Evolutionary conservation across 352 stramenopile genomes (phyloP), one percentile per base, ranked within the genome.

Genomic region (Saprolegnia parasitica): DNA sequence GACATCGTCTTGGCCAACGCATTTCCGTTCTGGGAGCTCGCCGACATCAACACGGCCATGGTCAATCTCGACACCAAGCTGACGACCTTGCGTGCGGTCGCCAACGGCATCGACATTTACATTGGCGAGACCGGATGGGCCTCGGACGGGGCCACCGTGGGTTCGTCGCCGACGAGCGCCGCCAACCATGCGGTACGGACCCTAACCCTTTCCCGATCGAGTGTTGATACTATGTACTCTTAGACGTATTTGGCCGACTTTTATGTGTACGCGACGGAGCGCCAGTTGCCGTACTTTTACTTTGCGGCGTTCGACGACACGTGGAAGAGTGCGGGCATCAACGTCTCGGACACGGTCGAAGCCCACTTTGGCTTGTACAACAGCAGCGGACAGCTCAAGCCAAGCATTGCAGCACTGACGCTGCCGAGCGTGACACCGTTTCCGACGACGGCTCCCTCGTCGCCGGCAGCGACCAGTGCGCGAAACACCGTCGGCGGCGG

Each of bases 221-320:
- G n/a, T n/a, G n/a, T n/a, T n/a, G n/a, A n/a, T n/a, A n/a, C 35
- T 20, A 13, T 26, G 32, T 4, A 56, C 10, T 11, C 10, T 11
- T 50, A 83, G 76, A 77, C 65, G 4, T 94, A 89, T 77, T 61
- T 92, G 57, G 87, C 89, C 68, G 81, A 91, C 77, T 93, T 94
- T 65, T 87, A 82, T 64, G 37, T 78, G 49, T 76, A 90, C 50
- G 83, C 86, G 2, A 78, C 78, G 16, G 63, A 77, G 39, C 68
- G 87, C 63, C 76, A 78, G 21, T 90, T 82, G 79, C 88, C 90
- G 76, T 95, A 95, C 74, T 95, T 91, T 79, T 93, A 90, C 76
- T 95, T 95, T 66, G 76, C 84, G 0, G 86, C 78, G 60, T 90
- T 95, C 15, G 86, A 95, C 73, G 79, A 92, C 46, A 26, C 71